A percentile compares a stretch with the other conserved stretches of the same genome.
phyloP scores from a whole-genome alignment of 2,329 filamentous ascomycete genomes.

The Lithohypha guttulata region DNA sequence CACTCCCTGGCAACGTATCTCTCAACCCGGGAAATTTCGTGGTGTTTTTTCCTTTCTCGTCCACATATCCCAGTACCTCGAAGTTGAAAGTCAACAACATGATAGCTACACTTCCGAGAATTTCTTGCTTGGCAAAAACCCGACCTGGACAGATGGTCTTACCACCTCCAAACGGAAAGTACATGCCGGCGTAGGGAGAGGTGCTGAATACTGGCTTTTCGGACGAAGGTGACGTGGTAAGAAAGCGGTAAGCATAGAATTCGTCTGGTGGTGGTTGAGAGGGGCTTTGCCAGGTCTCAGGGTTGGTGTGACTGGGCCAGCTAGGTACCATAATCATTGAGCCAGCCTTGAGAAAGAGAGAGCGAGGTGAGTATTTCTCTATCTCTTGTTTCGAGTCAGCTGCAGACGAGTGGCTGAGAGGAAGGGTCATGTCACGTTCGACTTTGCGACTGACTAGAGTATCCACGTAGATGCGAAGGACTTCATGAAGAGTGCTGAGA shows the following conservation, averaged over 20 bases:
- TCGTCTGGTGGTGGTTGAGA: conserved; percentile 10
- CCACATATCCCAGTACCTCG: conserved; percentile 13
- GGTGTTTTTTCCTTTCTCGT: conserved; percentile 8
- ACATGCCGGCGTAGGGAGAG: conserved; percentile 15
- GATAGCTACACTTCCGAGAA: conserved; percentile 27
- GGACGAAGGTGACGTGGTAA: conserved; percentile 11
- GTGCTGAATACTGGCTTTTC: conserved; percentile 11
- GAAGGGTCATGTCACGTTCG: conserved; percentile 9
- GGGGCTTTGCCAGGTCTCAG: conserved; percentile 13
- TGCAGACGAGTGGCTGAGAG: conserved; percentile 12
- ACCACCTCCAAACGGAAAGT: conserved; percentile 29
- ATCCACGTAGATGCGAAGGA: conserved; percentile 31
- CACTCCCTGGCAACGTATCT: conserved; percentile 13
- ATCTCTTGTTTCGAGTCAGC: background rate
- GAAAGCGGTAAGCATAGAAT: conserved; percentile 19
- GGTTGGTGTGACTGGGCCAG: conserved; percentile 15
- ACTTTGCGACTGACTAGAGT: conserved; percentile 19
- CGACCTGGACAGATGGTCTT: conserved; percentile 30
- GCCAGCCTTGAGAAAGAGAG: conserved; percentile 1
- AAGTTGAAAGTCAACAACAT: conserved; percentile 12
- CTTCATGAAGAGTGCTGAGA: conserved; percentile 33
- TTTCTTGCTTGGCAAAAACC: conserved; percentile 33
- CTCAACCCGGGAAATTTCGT: conserved; percentile 13
- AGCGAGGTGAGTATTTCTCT: background rate
- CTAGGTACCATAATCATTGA: conserved; percentile 15